Percentiles rank a stretch among this genome's conserved stretches.
Conservation (phyloP, 345 rosid genomes). For the Hirschfeldia incana region DNA sequence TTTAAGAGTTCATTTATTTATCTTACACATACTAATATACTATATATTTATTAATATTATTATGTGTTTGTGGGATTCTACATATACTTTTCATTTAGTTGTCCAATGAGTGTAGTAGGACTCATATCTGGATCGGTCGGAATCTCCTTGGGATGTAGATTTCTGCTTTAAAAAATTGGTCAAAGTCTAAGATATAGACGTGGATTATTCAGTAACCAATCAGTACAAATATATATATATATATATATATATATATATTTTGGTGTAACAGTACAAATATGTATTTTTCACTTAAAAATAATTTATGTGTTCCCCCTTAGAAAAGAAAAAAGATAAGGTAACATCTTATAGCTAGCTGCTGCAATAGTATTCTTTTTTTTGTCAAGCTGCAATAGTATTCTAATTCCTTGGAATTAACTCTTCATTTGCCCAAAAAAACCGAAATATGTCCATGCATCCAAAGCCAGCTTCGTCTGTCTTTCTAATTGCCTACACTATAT, state of each 20-base stretch:
- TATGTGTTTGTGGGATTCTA: background rate
- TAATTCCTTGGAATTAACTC: conserved; percentile 27
- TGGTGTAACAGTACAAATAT: background rate
- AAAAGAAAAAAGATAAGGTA: conserved; percentile 28
- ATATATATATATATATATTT: too few species aligned
- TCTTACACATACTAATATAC: background rate
- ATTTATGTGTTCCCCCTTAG: conserved; percentile 5
- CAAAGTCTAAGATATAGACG: background rate
- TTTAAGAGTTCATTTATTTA: background rate
- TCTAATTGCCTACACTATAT: background rate
- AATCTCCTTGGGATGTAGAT: conserved; percentile 39
- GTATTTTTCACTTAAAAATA: background rate
- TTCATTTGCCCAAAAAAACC: conserved; percentile 28
- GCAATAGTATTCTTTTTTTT: conserved; percentile 22
- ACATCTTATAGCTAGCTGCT: conserved; percentile 37
- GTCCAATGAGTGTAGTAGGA: conserved; percentile 30
- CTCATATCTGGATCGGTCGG: conserved; percentile 36
- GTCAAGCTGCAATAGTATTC: conserved; percentile 27
- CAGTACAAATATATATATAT: conserved; percentile 7
- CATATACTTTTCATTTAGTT: conserved; percentile 6
- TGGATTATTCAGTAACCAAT: conserved; percentile 14
- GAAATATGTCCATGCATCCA: conserved; percentile 51
- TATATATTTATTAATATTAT: background rate
- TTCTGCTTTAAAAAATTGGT: background rate
- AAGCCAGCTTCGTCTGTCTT: conserved; percentile 38